Evolutionary conservation across 441 rosid genomes (phyloP), one percentile per base, ranked within the genome.

Genomic region (Eugenia klotzschiana): DNA sequence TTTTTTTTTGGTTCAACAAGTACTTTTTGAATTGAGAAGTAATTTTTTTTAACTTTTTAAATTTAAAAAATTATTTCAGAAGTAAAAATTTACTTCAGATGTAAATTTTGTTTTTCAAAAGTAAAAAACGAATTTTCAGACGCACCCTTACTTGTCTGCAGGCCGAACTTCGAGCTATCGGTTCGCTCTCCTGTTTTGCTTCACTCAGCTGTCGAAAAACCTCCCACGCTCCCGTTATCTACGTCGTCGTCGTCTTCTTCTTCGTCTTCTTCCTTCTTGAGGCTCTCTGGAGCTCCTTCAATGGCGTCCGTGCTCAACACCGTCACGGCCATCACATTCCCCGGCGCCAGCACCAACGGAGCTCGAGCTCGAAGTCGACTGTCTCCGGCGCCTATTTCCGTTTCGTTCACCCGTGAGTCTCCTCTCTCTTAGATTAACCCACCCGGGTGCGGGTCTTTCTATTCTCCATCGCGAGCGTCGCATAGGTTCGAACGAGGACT

Each of bases 301-400:
- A 94, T 96, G 99, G 92, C 98, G 84, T 94, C 95, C 50, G 81
- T 91, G 25, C 90, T 92, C n/a, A 92, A 91, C 86, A 55, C 95
- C 27, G 94, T 90, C 80, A 84, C 92, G 14, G 88, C 95, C 74
- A 57, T 91, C n/a, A 84, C 83, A 37, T 51, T 86, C 60, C 89
- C 94, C 12, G 80, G 83, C 81, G 64, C 85, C 89, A 82, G 51
- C 86, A 12, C 85, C 83, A 74, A 79, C 82, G 2, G 53, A 50
- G 54, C 72, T 26, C 80, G 58, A 16, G 55, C 64, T 55, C 84
- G 64, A 18, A 16, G 53, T 23, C 84, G 4, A 0, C 27, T 29
- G 54, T 56, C 25, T 37, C 7, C 27, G 10, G 41, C 64, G 79
- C 81, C 72, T 16, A 53, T 53, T 40, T 83, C 81, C 64, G 84